These are phyloP conservation scores for Vaccinium darrowii DNA, from an alignment of 148 eudicot genomes.

Conservation along the genomic window DNA sequence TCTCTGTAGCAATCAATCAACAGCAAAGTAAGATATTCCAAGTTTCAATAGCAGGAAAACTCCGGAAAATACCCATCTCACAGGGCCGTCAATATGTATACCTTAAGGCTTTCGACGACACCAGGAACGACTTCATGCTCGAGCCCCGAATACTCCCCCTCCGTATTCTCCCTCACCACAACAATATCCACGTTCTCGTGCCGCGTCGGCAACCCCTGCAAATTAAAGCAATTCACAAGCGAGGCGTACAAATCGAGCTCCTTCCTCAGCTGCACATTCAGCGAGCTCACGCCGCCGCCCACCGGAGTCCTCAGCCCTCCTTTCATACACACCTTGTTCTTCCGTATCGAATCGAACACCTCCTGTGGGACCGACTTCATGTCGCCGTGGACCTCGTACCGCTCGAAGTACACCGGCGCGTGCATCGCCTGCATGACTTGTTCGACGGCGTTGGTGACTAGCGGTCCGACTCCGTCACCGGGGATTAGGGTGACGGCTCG, in stretches of 20 bases:
- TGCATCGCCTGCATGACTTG: conserved; percentile 37
- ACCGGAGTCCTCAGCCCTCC: conserved; percentile 36
- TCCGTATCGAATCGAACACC: conserved; percentile 32
- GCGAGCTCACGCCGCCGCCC: conserved; percentile 35
- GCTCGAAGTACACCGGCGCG: conserved; percentile 36
- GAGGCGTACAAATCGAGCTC: conserved; percentile 35
- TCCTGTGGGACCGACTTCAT: conserved; percentile 32
- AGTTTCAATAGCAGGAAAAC: not conserved
- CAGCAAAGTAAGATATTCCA: not conserved
- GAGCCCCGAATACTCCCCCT: conserved; percentile 37
- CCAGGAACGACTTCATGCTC: conserved; percentile 43
- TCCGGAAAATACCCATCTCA: too few relatives aligned
- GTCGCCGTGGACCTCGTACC: conserved; percentile 29
- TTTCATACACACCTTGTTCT: conserved; percentile 35
- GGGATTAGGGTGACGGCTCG: conserved; percentile 34
- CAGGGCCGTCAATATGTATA: not conserved
- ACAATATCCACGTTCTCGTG: conserved; percentile 36
- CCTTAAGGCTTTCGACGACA: conserved; percentile 39
- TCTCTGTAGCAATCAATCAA: not conserved
- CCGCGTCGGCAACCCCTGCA: conserved; percentile 30
- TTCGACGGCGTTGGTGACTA: conserved; percentile 35
- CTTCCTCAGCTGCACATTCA: conserved; percentile 28
- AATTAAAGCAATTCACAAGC: conserved; percentile 29
- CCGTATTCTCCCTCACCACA: conserved; percentile 41
- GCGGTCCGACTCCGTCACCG: conserved; percentile 40